These are phyloP conservation scores for Penicillium roqueforti DNA, from an alignment of 495 filamentous ascomycete genomes.

Conservation along the genomic window DNA sequence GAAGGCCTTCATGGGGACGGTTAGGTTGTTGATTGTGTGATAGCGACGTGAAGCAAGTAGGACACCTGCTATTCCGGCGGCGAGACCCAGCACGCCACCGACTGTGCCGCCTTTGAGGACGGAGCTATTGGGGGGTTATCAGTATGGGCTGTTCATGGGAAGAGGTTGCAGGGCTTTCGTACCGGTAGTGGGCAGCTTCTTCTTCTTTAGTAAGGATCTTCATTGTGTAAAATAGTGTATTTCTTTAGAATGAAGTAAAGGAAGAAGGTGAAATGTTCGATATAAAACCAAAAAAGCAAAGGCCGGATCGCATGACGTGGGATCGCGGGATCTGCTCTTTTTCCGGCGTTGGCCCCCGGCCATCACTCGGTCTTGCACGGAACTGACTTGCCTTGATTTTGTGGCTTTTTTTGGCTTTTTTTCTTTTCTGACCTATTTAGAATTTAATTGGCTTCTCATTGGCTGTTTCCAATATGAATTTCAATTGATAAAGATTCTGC, in stretches of 20 bases:
- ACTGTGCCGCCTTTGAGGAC: constrained; percentile 75
- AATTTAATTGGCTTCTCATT: not conserved
- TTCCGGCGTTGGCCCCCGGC: constrained; percentile 13
- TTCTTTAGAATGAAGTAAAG: not conserved
- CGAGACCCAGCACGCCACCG: constrained; percentile 64
- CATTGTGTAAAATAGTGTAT: constrained; percentile 51
- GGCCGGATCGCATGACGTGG: constrained; percentile 30
- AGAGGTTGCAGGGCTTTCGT: constrained; percentile 9
- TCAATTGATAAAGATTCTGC: not conserved
- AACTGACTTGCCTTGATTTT: not conserved
- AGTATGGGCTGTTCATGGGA: constrained; percentile 17
- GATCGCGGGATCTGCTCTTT: constrained; percentile 24
- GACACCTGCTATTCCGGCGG: constrained; percentile 60
- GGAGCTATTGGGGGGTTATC: constrained; percentile 38
- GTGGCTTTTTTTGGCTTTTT: not conserved
- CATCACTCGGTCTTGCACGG: constrained; percentile 21
- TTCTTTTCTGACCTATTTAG: not conserved
- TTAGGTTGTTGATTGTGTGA: constrained; percentile 70
- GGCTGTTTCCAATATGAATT: not conserved
- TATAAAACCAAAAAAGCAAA: constrained; percentile 26
- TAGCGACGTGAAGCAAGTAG: constrained; percentile 58
- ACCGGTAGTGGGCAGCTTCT: constrained; percentile 65
- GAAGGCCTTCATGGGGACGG: constrained; percentile 85
- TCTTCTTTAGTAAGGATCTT: constrained; percentile 95
- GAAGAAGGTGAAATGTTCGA: constrained; percentile 1